A percentile compares a stretch with the other conserved stretches of the same genome.
Evolutionary conservation across 495 filamentous ascomycete species (phyloP).

Genomic region (Amniculicola lignicola): DNA sequence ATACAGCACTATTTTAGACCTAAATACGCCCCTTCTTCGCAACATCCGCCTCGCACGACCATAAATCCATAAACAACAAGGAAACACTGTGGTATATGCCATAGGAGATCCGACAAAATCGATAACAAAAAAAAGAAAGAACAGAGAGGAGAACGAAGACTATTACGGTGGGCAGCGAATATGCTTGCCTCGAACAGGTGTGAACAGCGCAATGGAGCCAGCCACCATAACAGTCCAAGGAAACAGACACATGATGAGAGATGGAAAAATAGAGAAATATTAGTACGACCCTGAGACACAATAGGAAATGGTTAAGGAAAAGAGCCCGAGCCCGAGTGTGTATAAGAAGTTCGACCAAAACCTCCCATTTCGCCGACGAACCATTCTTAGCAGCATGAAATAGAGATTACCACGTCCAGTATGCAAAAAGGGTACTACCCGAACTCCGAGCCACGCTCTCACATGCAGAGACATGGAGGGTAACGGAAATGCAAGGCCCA

Average conservation of each 20-base stretch:
- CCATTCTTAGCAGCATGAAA: constrained; percentile 3
- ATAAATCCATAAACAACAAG: constrained; percentile 13
- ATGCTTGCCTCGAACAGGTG: constrained; percentile 1
- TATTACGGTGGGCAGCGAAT: constrained; percentile 7
- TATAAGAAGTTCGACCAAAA: constrained; percentile 20
- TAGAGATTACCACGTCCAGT: constrained; percentile 17
- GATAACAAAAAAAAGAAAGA: constrained; percentile 1
- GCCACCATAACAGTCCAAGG: constrained; percentile 28
- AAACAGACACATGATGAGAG: constrained; percentile 18
- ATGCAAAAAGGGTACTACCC: constrained; percentile 26
- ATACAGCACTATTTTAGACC: constrained; percentile 24
- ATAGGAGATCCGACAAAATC: constrained; percentile 4
- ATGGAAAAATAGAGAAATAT: constrained; percentile 22
- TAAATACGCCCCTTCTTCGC: neutral
- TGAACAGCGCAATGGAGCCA: constrained; percentile 29
- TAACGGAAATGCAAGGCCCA: constrained; percentile 27
- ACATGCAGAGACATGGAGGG: constrained; percentile 32
- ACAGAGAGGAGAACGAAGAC: constrained; percentile 9
- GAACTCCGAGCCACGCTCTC: constrained; percentile 35
- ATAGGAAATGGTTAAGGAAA: constrained; percentile 2
- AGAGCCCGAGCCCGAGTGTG: constrained; percentile 34
- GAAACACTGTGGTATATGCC: constrained; percentile 38
- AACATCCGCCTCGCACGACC: neutral
- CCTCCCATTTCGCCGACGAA: constrained; percentile 24
- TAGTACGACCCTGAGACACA: constrained; percentile 23